Base-by-base conservation (phyloP, 441 rosid genomes). In the Populus trichocarpa region DNA sequence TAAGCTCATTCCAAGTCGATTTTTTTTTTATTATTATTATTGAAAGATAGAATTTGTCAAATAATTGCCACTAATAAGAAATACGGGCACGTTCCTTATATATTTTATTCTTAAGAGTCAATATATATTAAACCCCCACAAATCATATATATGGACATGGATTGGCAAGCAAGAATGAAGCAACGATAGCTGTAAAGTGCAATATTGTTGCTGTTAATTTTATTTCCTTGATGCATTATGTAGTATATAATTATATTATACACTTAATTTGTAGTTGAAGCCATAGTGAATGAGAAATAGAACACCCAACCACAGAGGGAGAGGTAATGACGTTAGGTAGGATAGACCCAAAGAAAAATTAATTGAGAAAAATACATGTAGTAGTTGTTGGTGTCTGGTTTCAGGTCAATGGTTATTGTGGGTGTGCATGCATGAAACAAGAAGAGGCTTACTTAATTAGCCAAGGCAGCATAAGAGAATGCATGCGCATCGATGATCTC, bases 401-500 rank as follows among this genome's bases (percentile, higher is more conserved):
- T 66, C 46, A 18, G 53, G 80, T 78, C 81, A 72, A 78, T 78
- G 81, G 59, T 57, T 20, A 57, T 0, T 6, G n/a, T 18, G n/a
- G 16, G 61, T 5, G 7, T 53, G 0, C 5, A 46, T 50, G 57
- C 42, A 10, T 33, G 8, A 7, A 72, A 78, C 33, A 67, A 16
- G 32, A 77, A 42, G 63, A 73, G 22, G 50, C 63, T 20, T 20
- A 2, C 20, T 18, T 20, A 20, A 57, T 57, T 46, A 14, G 57
- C 16, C 14, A 46, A 46, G 57, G 7, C 61, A 77, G 23, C 61
- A 78, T 59, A 22, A 14, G 65, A 70, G 86, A 2, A 53, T 53
- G 61, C 81, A 71, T 86, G 80, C 84, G 53, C 65, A 67, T 81
- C 63, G 72, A 71, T 38, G 42, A 10, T 38, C 36, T 72, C 82